These are phyloP conservation scores for Candida sp. DNA, from an alignment of 1,139 yeast species.

Conservation along the genomic window DNA sequence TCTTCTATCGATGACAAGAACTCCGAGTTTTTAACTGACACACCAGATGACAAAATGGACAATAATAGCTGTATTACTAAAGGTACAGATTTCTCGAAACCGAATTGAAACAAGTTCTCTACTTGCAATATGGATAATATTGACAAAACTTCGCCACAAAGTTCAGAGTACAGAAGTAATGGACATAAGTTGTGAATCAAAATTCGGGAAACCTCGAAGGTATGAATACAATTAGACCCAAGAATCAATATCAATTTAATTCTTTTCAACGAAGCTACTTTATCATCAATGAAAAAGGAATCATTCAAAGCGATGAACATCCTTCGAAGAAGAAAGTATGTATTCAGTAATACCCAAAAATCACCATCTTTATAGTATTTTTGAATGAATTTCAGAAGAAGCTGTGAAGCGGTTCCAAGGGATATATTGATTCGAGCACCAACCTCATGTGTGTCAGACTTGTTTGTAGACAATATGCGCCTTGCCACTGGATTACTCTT, in stretches of 20 bases:
- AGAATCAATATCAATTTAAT: constrained; percentile 35
- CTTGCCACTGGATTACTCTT: constrained; percentile 1
- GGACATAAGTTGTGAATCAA: constrained; percentile 18
- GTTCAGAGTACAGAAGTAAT: constrained; percentile 9
- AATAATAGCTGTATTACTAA: constrained; percentile 10
- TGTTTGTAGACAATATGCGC: constrained; percentile 2
- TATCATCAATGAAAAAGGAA: constrained; percentile 19
- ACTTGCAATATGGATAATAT: constrained; percentile 11
- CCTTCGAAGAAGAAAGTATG: constrained; percentile 37
- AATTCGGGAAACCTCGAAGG: constrained; percentile 15
- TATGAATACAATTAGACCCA: constrained; percentile 14
- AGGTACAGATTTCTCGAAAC: constrained; percentile 7
- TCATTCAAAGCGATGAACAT: constrained; percentile 21
- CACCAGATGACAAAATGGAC: constrained; percentile 8
- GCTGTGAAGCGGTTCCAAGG: constrained; percentile 22
- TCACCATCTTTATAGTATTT: constrained; percentile 12
- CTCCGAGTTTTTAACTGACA: not conserved
- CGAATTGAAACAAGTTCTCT: constrained; percentile 7
- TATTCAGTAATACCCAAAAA: constrained; percentile 35
- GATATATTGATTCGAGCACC: constrained; percentile 18
- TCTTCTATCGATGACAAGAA: constrained; percentile 7
- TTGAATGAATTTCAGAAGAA: constrained; percentile 13
- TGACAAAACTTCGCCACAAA: constrained; percentile 21
- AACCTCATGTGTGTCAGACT: constrained; percentile 10
- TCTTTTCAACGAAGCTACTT: constrained; percentile 26